Base-by-base conservation (phyloP, 2,329 filamentous ascomycete genomes). In the Calonectria crousiana region DNA sequence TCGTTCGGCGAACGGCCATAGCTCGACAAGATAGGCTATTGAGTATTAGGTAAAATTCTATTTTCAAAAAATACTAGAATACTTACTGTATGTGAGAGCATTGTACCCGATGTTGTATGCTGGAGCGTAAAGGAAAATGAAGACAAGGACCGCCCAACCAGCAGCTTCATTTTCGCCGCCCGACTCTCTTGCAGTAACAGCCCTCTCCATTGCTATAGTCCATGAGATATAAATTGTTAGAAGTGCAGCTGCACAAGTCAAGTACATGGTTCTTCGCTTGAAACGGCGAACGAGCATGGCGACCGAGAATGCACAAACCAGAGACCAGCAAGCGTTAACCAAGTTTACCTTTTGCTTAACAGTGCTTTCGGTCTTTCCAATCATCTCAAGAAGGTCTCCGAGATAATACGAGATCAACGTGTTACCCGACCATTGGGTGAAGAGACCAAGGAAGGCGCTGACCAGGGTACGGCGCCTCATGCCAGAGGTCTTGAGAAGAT, bases 1-100 rank as follows among this genome's bases (percentile, higher is more conserved):
- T 62, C 90, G 87, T 67, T 88, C 85, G 0, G 88, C 86, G 79
- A 89, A 92, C 2, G 90, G 90, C 83, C 90, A 91, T 0, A 92
- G 81, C 74, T 92, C 90, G 44, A 91, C 84, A 3, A 91, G 86
- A 82, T 90, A 92, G 4, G 89, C 67, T 74, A 44, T 1, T 44
- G 10, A 16, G 4, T 2, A 28, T 65, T 16, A 66, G 26, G 30
- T 13, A 18, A 32, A 6, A 9, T 14, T 18, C 2, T 18, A 6
- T 2, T 8, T 18, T 18, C 3, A 13, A 16, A 13, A 18, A 14
- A 14, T 44, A 6, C 3, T 34, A 8, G 4, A 38, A 60, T 23
- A 41, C 56, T 26, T 28, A 60, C 56, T 60, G 34, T 60, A 60
- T 26, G 56, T 67, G 6, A 67, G 64, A 16, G 64, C 64, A 52